phyloP scores from a whole-genome alignment of 2,329 filamentous ascomycete species.

The Pseudodiploospora longispora region DNA sequence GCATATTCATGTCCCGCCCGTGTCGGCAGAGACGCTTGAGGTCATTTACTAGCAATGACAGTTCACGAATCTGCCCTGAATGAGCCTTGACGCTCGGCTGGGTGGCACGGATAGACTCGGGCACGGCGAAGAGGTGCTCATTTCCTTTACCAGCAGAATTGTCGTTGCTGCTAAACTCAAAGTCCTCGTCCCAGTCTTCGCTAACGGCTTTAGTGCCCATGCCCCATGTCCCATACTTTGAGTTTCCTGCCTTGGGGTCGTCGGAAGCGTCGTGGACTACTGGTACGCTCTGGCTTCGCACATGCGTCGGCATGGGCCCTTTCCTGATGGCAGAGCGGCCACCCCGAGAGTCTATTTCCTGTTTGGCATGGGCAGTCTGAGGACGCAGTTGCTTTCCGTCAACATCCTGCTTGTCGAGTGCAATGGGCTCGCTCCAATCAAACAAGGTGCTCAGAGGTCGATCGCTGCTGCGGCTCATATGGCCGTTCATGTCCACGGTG shows the following conservation, averaged over 20 bases:
- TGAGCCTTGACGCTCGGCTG: constrained; percentile 77
- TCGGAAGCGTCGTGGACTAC: constrained; percentile 57
- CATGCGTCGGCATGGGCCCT: constrained; percentile 59
- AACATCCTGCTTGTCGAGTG: constrained; percentile 52
- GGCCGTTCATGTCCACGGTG: constrained; percentile 12
- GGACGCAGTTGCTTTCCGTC: constrained; percentile 56
- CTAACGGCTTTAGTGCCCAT: constrained; percentile 70
- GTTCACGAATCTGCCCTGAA: constrained; percentile 73
- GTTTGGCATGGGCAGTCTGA: constrained; percentile 69
- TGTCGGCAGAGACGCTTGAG: constrained; percentile 69
- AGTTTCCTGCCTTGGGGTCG: constrained; percentile 43
- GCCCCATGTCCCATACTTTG: constrained; percentile 77
- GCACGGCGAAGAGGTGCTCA: constrained; percentile 39
- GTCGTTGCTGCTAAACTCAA: constrained; percentile 55
- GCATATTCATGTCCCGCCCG: constrained; percentile 58
- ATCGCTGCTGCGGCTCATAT: constrained; percentile 24
- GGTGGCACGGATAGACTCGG: constrained; percentile 69
- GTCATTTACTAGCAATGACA: constrained; percentile 74
- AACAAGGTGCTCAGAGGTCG: constrained; percentile 62
- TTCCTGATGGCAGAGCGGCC: constrained; percentile 61
- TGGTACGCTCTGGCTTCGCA: constrained; percentile 75
- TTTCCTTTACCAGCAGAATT: constrained; percentile 26
- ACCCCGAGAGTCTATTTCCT: constrained; percentile 60
- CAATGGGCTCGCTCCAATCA: constrained; percentile 65
- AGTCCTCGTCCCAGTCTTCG: constrained; percentile 87